Conservation (phyloP, 495 filamentous ascomycete species). For the Aspergillus indologenus region DNA sequence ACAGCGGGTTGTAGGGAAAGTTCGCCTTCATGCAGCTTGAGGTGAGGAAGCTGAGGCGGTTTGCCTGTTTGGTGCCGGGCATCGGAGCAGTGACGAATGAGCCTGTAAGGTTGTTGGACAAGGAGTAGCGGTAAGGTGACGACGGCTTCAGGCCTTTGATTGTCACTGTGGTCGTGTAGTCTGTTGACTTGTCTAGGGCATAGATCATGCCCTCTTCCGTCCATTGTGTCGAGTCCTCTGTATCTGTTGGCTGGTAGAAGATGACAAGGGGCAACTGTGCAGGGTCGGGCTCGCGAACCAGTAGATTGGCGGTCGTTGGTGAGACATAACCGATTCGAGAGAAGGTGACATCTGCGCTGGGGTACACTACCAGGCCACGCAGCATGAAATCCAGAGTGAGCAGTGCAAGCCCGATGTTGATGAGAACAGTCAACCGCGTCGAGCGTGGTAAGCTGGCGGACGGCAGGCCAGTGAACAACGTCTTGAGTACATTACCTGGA, state of each 20-base stretch:
- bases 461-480: conserved; percentile 74
- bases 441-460: conserved; percentile 54
- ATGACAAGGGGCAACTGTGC: conserved; percentile 71
- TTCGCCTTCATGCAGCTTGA: conserved; percentile 87
- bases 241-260: conserved; percentile 49
- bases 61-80: conserved; percentile 55
- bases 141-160: conserved; percentile 54
- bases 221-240: conserved; percentile 47
- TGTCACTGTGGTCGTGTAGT: conserved; percentile 69
- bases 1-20: conserved; percentile 80
- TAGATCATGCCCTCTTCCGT: conserved; percentile 60
- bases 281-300: conserved; percentile 78
- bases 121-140: conserved; percentile 73
- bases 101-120: conserved; percentile 80
- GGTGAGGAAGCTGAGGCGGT: conserved; percentile 80
- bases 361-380: conserved; percentile 62
- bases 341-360: conserved; percentile 73
- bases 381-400: conserved; percentile 73
- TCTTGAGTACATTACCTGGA: conserved; percentile 41
- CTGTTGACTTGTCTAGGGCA: conserved; percentile 68
- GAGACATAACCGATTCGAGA: conserved; percentile 84
- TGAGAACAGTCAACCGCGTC: conserved; percentile 57
- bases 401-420: conserved; percentile 65
- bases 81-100: conserved; percentile 71
- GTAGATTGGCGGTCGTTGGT: conserved; percentile 69